phyloP scores from a whole-genome alignment of 208 protist genomes.

The Crithidia bombi region DNA sequence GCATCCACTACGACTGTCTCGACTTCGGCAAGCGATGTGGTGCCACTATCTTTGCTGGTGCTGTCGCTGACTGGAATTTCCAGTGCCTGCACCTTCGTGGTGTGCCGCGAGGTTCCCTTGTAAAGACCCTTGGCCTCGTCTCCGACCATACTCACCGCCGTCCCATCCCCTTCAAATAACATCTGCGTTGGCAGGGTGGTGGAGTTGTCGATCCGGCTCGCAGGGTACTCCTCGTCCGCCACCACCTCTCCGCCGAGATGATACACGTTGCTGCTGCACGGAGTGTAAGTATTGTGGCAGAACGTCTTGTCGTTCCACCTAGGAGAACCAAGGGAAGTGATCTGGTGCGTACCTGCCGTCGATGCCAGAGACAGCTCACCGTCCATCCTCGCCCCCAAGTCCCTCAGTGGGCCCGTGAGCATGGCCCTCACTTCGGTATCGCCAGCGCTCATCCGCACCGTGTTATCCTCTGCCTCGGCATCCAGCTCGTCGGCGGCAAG shows the following conservation, averaged over 20 bases:
- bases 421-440: background rate
- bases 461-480: constrained; percentile 3
- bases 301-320: background rate
- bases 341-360: background rate
- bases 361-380: constrained; percentile 5
- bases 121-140: background rate
- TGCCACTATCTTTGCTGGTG: background rate
- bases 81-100: background rate
- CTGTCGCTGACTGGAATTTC: background rate
- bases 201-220: background rate
- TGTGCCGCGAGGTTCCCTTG: background rate
- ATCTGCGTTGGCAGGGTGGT: constrained; percentile 1
- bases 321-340: constrained; percentile 3
- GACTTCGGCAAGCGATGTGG: background rate
- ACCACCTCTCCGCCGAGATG: background rate
- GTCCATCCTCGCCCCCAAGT: background rate
- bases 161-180: background rate
- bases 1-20: background rate
- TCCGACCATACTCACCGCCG: background rate
- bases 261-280: constrained; percentile 1
- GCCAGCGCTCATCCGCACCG: constrained; percentile 8
- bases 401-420: background rate
- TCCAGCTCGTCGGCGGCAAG: background rate
- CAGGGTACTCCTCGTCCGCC: constrained; percentile 1
- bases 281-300: background rate